Conservation (phyloP, 2,329 filamentous ascomycete species). For the Penicillium sp. region DNA sequence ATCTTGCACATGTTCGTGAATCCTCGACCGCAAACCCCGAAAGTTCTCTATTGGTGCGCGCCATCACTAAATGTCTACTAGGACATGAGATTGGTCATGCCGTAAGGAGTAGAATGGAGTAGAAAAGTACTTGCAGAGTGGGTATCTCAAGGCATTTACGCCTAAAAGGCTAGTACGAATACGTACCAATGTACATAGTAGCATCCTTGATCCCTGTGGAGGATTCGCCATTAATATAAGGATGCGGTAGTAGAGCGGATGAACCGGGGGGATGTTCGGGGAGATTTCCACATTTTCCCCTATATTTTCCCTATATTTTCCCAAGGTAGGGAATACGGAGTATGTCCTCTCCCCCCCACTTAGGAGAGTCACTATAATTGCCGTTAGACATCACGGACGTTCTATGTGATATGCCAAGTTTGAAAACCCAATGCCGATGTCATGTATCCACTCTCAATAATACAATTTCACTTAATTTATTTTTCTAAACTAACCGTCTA, state of each 20-base stretch:
- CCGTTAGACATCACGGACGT: background rate
- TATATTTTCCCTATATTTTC: background rate
- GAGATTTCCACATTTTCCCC: background rate
- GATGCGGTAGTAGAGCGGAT: constrained; percentile 10
- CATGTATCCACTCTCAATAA: background rate
- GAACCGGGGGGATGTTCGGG: constrained; percentile 6
- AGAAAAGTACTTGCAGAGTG: constrained; percentile 10
- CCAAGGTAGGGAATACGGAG: background rate
- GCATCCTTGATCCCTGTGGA: constrained; percentile 2
- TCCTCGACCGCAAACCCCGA: constrained; percentile 1
- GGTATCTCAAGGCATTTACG: background rate
- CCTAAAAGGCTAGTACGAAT: background rate
- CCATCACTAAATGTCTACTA: background rate
- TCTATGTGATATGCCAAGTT: background rate
- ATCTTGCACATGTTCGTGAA: background rate
- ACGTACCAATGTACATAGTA: background rate
- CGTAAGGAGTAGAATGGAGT: background rate
- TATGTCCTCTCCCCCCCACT: background rate
- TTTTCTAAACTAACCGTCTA: background rate
- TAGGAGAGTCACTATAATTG: background rate
- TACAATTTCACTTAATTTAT: background rate
- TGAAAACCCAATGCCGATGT: background rate
- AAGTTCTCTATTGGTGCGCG: constrained; percentile 4
- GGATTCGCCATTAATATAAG: constrained; percentile 14
- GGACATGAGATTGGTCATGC: constrained; percentile 15